phyloP scores from a whole-genome alignment of 129 eudicot genomes.

The Flaveria sonorensis region DNA sequence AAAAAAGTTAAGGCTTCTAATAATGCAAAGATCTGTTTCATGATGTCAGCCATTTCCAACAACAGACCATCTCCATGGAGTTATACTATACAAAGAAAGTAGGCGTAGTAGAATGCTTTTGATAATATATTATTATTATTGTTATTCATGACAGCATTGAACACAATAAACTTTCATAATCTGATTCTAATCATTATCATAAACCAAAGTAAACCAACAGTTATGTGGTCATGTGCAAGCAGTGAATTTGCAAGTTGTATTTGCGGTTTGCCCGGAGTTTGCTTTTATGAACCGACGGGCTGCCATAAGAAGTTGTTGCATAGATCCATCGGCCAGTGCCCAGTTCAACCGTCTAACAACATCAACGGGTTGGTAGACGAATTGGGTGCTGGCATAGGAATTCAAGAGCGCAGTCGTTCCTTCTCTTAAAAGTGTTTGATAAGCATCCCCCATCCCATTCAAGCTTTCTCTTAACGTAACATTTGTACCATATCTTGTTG shows the following conservation, averaged over 20 bases:
- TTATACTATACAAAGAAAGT: not conserved
- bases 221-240: slow-evolving; percentile 39
- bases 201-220: not conserved
- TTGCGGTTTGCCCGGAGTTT: slow-evolving; percentile 60
- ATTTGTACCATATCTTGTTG: slow-evolving; percentile 57
- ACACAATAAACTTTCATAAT: not conserved
- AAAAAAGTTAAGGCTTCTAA: too few relatives aligned
- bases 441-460: slow-evolving; percentile 71
- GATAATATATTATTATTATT: not conserved
- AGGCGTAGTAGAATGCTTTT: not conserved
- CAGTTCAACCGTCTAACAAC: slow-evolving; percentile 47
- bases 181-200: not conserved
- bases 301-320: slow-evolving; percentile 47
- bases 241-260: slow-evolving; percentile 52
- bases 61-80: too few relatives aligned
- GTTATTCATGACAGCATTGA: not conserved
- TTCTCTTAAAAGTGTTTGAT: slow-evolving; percentile 76
- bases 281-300: slow-evolving; percentile 69
- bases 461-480: slow-evolving; percentile 50
- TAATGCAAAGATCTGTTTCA: too few relatives aligned
- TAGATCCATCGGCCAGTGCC: slow-evolving; percentile 47
- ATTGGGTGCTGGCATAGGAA: slow-evolving; percentile 55
- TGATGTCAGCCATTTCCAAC: too few relatives aligned
- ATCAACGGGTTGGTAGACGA: slow-evolving; percentile 49
- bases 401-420: slow-evolving; percentile 79